Percentiles rank a stretch among this genome's conserved stretches.
phyloP scores from a whole-genome alignment of 2,329 filamentous ascomycete species.

The Raffaelea albimanens region DNA sequence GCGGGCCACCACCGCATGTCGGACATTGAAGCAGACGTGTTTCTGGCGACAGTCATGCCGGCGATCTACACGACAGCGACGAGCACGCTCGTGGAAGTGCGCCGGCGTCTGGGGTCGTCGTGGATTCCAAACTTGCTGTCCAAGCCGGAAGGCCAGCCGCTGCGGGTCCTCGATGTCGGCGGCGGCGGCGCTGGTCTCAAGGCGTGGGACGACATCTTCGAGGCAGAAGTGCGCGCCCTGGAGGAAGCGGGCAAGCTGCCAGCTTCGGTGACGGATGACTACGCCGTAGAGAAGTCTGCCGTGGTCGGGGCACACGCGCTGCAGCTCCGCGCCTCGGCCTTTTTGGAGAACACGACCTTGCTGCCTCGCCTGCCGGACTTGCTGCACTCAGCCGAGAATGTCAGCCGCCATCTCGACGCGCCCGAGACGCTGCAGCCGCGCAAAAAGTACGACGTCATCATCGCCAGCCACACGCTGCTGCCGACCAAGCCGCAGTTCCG shows the following conservation, averaged over 20 bases:
- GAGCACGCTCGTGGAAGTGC: slow-evolving; percentile 61
- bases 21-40: slow-evolving; percentile 67
- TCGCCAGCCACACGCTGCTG: slow-evolving; percentile 78
- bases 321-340: slow-evolving; percentile 61
- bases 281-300: slow-evolving; percentile 75
- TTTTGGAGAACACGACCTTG: slow-evolving; percentile 86
- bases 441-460: slow-evolving; percentile 82
- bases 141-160: slow-evolving; percentile 39
- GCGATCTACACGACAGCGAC: slow-evolving; percentile 60
- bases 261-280: not conserved
- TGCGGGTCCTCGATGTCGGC: slow-evolving; percentile 65
- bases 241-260: slow-evolving; percentile 52
- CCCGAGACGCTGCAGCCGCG: slow-evolving; percentile 42
- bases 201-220: slow-evolving; percentile 69
- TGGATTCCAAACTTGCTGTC: slow-evolving; percentile 60
- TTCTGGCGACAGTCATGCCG: slow-evolving; percentile 59
- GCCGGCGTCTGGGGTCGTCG: slow-evolving; percentile 58
- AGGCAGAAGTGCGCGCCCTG: slow-evolving; percentile 72
- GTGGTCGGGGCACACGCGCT: slow-evolving; percentile 68
- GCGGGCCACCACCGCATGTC: slow-evolving; percentile 58
- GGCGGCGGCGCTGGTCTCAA: slow-evolving; percentile 63
- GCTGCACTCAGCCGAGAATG: slow-evolving; percentile 52
- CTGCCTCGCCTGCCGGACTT: slow-evolving; percentile 87
- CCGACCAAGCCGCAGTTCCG: slow-evolving; percentile 67
- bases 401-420: slow-evolving; percentile 50